Evolutionary conservation across 176 grass and related monocot species (phyloP).

Genomic region (Aechmea fasciata): DNA sequence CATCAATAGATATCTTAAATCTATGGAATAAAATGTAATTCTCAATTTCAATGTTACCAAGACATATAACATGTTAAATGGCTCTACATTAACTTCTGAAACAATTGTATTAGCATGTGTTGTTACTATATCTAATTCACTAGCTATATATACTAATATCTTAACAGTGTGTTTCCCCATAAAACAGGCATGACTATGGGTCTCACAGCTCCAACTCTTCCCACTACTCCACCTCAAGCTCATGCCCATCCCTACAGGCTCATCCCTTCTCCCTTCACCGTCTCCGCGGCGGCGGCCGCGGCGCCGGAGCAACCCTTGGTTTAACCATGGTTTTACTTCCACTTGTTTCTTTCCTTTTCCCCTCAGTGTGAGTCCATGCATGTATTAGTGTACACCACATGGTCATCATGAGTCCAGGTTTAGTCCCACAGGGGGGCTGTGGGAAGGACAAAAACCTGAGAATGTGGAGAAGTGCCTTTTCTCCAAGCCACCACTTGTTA

Average conservation of each 20-base stretch:
- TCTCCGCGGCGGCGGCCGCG: constrained; percentile 36
- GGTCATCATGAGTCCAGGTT: constrained; percentile 34
- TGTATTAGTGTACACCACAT: background rate
- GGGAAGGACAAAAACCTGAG: background rate
- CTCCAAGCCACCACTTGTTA: constrained; percentile 31
- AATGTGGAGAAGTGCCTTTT: constrained; percentile 19
- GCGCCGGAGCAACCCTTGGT: constrained; percentile 89
- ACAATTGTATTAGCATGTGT: background rate
- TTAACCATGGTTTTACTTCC: constrained; percentile 90
- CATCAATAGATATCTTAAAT: too few species aligned
- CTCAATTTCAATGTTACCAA: too few species aligned
- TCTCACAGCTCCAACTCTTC: constrained; percentile 62
- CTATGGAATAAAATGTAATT: too few species aligned
- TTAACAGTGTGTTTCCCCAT: constrained; percentile 79
- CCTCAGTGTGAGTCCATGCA: constrained; percentile 21
- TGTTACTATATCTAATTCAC: background rate
- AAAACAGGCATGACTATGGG: constrained; percentile 98
- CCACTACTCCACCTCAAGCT: constrained; percentile 56
- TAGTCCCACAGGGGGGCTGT: constrained; percentile 41
- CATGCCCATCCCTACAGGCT: constrained; percentile 64
- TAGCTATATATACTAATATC: constrained; percentile 40
- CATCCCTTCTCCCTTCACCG: constrained; percentile 63
- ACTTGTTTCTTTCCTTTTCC: constrained; percentile 28
- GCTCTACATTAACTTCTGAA: too few species aligned
- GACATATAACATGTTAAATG: too few species aligned